Conservation (phyloP, 2,329 filamentous ascomycete species). For the Plectosphaerella cucumerina region DNA sequence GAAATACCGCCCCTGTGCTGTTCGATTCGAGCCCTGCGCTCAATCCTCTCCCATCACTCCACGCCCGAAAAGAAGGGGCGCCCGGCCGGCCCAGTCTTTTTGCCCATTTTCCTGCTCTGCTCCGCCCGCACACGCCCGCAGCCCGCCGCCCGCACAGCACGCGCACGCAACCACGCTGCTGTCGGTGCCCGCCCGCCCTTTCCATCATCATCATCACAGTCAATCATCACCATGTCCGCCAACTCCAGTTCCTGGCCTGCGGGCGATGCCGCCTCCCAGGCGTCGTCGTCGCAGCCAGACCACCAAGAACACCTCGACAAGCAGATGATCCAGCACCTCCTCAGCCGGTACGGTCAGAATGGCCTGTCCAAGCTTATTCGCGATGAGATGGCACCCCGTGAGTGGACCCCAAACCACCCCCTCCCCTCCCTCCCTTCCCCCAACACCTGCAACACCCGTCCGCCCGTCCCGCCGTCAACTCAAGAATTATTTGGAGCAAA, state of each 20-base stretch:
- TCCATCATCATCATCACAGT: background rate
- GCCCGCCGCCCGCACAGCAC: background rate
- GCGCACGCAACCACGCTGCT: background rate
- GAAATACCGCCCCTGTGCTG: too few species aligned
- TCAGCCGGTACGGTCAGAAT: conserved; percentile 27
- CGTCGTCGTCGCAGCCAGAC: conserved; percentile 18
- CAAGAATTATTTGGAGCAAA: too few species aligned
- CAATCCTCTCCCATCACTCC: background rate
- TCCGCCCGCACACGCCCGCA: background rate
- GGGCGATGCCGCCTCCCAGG: conserved; percentile 23
- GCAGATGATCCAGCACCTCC: conserved; percentile 28
- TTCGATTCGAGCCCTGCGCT: background rate
- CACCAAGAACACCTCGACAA: conserved; percentile 23
- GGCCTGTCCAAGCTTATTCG: conserved; percentile 26
- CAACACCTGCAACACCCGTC: too few species aligned
- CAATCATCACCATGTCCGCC: conserved; percentile 14
- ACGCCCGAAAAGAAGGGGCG: too few species aligned
- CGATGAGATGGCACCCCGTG: conserved; percentile 23
- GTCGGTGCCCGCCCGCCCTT: background rate
- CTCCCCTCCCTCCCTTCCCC: background rate
- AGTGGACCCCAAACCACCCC: conserved; percentile 17
- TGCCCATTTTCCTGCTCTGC: background rate
- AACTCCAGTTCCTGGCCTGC: conserved; percentile 27
- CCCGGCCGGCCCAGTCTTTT: too few species aligned
- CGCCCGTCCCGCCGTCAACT: too few species aligned